phyloP scores from a whole-genome alignment of 805 yeast genomes.

The Wickerhamiella spandovensis region DNA sequence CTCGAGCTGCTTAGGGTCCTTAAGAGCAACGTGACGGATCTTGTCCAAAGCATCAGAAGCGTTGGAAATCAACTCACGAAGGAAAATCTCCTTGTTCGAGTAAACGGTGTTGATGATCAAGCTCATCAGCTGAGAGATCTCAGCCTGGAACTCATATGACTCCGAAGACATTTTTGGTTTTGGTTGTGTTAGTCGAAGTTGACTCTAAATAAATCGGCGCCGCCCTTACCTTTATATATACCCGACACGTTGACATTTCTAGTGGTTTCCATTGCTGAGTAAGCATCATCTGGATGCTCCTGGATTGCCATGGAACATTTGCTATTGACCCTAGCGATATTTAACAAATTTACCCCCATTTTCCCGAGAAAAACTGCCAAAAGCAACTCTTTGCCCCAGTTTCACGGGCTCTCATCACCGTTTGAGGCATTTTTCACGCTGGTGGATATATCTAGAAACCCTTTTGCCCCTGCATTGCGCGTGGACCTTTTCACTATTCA shows the following conservation, averaged over 20 bases:
- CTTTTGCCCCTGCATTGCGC: background rate
- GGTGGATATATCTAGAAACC: background rate
- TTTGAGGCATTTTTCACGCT: no score
- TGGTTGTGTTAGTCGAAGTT: background rate
- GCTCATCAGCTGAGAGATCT: constrained; percentile 99
- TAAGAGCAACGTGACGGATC: constrained; percentile 90
- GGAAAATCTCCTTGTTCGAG: constrained; percentile 97
- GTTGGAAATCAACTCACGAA: constrained; percentile 97
- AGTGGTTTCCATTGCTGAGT: constrained; percentile 9
- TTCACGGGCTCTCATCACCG: no score
- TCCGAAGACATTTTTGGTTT: constrained; percentile 21
- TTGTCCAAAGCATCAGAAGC: constrained; percentile 99
- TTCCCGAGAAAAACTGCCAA: background rate
- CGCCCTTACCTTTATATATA: background rate
- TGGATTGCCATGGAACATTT: background rate
- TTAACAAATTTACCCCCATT: background rate
- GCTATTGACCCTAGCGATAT: background rate
- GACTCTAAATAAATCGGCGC: background rate
- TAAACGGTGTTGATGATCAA: constrained; percentile 99
- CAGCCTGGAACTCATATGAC: constrained; percentile 88
- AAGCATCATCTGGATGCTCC: background rate
- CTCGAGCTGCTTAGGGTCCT: constrained; percentile 85
- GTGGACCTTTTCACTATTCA: background rate
- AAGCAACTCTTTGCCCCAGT: background rate
- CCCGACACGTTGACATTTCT: constrained; percentile 2